Percentiles rank a stretch among this genome's conserved stretches.
These are phyloP conservation scores for Parastagonospora nodorum DNA, from an alignment of 2,329 filamentous ascomycete species.

Conservation along the genomic window DNA sequence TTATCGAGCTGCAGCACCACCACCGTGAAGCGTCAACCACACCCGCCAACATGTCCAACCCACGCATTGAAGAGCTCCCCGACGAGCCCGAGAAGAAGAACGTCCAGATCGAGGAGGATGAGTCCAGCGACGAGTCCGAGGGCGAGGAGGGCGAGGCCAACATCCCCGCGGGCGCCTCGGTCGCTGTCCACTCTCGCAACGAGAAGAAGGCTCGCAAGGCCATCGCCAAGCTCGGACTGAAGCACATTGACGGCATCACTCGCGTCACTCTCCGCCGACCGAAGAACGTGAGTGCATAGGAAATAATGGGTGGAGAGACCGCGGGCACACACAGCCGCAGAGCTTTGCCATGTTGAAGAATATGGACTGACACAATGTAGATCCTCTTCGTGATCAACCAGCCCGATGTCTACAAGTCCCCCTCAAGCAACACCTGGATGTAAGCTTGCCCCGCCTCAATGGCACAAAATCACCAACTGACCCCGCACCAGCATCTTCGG, in stretches of 20 bases:
- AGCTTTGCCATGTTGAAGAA: slow-evolving; percentile 8
- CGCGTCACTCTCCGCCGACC: slow-evolving; percentile 96
- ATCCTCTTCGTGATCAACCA: slow-evolving; percentile 99
- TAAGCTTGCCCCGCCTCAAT: slow-evolving; percentile 58
- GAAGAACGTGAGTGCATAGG: slow-evolving; percentile 84
- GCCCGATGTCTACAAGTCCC: slow-evolving; percentile 99
- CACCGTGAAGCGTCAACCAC: slow-evolving; percentile 28
- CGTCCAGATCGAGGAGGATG: slow-evolving; percentile 74
- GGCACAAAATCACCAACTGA: slow-evolving; percentile 20
- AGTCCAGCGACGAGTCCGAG: slow-evolving; percentile 75
- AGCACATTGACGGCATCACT: slow-evolving; percentile 95
- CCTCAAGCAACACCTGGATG: slow-evolving; percentile 99
- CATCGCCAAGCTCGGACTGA: slow-evolving; percentile 96
- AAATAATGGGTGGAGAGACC: slow-evolving; percentile 20
- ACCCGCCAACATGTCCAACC: slow-evolving; percentile 83
- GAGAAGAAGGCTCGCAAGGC: slow-evolving; percentile 99
- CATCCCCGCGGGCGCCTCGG: slow-evolving; percentile 82
- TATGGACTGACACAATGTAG: slow-evolving; percentile 54
- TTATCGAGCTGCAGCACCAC: slow-evolving; percentile 17
- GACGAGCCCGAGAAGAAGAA: slow-evolving; percentile 83
- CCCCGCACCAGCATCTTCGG: slow-evolving; percentile 80
- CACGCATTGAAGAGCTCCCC: slow-evolving; percentile 95
- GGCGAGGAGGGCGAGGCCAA: slow-evolving; percentile 72
- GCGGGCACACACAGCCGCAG: slow-evolving; percentile 8
- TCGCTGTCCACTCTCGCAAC: slow-evolving; percentile 96